phyloP scores from a whole-genome alignment of 192 early-diverging fungal genomes.

The Backusella circina region DNA sequence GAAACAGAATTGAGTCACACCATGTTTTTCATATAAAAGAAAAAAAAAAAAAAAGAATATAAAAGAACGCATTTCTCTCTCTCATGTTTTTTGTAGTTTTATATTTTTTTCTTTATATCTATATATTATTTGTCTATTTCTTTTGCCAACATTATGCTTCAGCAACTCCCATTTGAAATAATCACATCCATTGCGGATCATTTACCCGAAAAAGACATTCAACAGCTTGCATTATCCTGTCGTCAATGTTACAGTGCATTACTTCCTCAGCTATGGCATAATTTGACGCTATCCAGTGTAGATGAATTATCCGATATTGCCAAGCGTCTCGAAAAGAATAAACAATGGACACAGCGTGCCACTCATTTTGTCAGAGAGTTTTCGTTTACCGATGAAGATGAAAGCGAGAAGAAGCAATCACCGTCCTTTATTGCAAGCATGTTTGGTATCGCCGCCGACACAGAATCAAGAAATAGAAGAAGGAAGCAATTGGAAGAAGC shows the following conservation, averaged over 20 bases:
- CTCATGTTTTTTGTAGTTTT: background rate
- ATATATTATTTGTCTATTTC: background rate
- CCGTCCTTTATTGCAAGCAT: background rate
- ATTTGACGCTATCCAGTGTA: background rate
- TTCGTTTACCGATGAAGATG: background rate
- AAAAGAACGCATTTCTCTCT: background rate
- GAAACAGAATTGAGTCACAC: background rate
- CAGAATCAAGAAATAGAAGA: background rate
- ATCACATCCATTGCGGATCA: slow-evolving; percentile 1
- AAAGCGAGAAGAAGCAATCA: background rate
- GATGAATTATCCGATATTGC: background rate
- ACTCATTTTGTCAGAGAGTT: background rate
- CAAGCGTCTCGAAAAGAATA: background rate
- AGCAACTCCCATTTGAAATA: slow-evolving; percentile 13
- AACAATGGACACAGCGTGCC: slow-evolving; percentile 1
- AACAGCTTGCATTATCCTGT: background rate
- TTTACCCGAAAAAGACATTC: background rate
- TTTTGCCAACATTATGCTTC: slow-evolving; percentile 10
- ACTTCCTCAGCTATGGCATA: slow-evolving; percentile 4
- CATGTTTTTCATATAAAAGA: background rate
- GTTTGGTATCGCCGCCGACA: background rate
- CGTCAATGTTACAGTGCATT: background rate
- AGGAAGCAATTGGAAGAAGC: background rate
- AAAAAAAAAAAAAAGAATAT: background rate
- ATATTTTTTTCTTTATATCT: background rate